phyloP scores from a whole-genome alignment of 768 basidiomycete species.

The Podaxis mareebaensis region DNA sequence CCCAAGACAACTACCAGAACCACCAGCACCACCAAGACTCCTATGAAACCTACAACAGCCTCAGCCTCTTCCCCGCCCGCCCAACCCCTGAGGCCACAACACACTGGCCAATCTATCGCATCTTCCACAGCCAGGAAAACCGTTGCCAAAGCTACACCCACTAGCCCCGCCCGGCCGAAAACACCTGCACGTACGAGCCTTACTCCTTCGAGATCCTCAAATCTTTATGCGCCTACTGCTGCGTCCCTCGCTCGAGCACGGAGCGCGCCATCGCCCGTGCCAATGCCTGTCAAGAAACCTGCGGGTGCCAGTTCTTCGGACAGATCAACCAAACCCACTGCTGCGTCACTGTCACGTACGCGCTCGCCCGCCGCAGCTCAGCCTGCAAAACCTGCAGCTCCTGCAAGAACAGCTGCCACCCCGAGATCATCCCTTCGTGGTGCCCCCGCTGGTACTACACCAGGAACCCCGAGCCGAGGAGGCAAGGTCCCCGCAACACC shows the following conservation, averaged over 20 bases:
- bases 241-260: slow-evolving; percentile 76
- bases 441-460: not conserved
- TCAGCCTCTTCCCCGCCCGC: slow-evolving; percentile 24
- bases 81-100: slow-evolving; percentile 35
- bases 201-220: slow-evolving; percentile 44
- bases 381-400: slow-evolving; percentile 22
- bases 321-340: slow-evolving; percentile 80
- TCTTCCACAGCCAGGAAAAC: slow-evolving; percentile 25
- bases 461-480: not conserved
- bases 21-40: slow-evolving; percentile 22
- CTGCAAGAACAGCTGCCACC: slow-evolving; percentile 24
- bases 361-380: slow-evolving; percentile 25
- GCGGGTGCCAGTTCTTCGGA: slow-evolving; percentile 58
- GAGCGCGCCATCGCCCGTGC: slow-evolving; percentile 45
- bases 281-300: slow-evolving; percentile 55
- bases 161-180: slow-evolving; percentile 45
- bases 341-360: slow-evolving; percentile 69
- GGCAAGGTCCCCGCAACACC: slow-evolving; percentile 15
- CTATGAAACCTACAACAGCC: slow-evolving; percentile 25
- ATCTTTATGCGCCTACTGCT: slow-evolving; percentile 81
- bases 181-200: slow-evolving; percentile 45
- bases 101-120: slow-evolving; percentile 31
- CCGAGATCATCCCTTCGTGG: slow-evolving; percentile 12
- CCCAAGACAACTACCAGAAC: slow-evolving; percentile 23
- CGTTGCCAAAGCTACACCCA: slow-evolving; percentile 23